phyloP scores from a whole-genome alignment of 495 filamentous ascomycete species.

The Podospora bellae-mahoneyi region DNA sequence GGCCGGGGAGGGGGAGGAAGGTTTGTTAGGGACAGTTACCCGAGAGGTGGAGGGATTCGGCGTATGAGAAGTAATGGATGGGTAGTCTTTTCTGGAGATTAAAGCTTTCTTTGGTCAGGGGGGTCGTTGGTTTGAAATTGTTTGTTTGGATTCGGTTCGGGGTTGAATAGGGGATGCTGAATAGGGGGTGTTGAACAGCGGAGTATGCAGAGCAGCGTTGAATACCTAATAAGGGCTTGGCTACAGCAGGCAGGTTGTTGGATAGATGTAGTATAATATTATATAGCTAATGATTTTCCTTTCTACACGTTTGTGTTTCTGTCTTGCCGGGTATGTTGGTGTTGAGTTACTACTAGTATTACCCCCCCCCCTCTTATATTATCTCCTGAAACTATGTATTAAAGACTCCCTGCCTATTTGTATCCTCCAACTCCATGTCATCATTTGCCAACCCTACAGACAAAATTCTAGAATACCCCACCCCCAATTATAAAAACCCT shows the following conservation, averaged over 20 bases:
- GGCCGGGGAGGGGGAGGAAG: neutral
- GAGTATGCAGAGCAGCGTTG: too few species aligned
- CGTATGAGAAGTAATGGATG: neutral
- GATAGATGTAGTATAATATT: neutral
- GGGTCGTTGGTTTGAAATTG: too few species aligned
- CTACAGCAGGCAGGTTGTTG: neutral
- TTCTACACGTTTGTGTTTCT: neutral
- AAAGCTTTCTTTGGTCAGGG: neutral
- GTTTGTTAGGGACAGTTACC: neutral
- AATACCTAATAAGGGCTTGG: too few species aligned
- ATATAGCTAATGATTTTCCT: neutral
- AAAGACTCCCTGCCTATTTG: too few species aligned
- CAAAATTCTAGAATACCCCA: slow-evolving; percentile 55
- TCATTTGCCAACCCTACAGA: too few species aligned
- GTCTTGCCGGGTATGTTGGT: neutral
- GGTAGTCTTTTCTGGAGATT: neutral
- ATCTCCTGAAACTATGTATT: too few species aligned
- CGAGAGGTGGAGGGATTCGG: neutral
- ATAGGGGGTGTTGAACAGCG: too few species aligned
- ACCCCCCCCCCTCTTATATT: neutral
- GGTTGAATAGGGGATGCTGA: too few species aligned
- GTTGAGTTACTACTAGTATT: neutral
- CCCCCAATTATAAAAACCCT: slow-evolving; percentile 92
- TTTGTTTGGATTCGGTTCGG: too few species aligned
- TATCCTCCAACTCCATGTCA: too few species aligned